Percentiles rank a stretch among this genome's conserved stretches.
Conservation (phyloP, 208 protist genomes). For the Trypanosoma brucei region DNA sequence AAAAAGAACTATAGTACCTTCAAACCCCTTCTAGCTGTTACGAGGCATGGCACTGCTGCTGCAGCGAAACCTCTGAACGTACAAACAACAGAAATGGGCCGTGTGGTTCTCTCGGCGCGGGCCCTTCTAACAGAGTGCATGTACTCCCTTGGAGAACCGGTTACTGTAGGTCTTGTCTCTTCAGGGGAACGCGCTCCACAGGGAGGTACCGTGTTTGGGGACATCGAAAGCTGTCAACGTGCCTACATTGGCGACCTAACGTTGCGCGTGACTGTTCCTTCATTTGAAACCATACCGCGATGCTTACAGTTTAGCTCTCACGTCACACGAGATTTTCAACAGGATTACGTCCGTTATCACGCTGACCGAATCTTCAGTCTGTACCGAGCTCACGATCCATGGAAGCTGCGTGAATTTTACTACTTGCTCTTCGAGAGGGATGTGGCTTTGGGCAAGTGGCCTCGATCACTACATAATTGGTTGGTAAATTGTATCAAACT, state of each 20-base stretch:
- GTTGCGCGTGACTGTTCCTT: slow-evolving; percentile 51
- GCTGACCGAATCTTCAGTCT: slow-evolving; percentile 51
- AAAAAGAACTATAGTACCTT: not conserved
- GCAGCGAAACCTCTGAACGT: not conserved
- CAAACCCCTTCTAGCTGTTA: not conserved
- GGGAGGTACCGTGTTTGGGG: slow-evolving; percentile 4
- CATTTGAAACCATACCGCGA: slow-evolving; percentile 58
- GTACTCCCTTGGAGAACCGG: slow-evolving; percentile 46
- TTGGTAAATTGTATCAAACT: slow-evolving; percentile 46
- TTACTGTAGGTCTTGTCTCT: slow-evolving; percentile 58
- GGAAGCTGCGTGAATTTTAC: slow-evolving; percentile 51
- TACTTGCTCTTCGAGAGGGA: slow-evolving; percentile 78
- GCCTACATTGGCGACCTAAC: slow-evolving; percentile 55
- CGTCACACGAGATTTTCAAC: slow-evolving; percentile 23
- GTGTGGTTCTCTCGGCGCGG: slow-evolving; percentile 57
- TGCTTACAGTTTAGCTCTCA: slow-evolving; percentile 32
- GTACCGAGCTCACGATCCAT: slow-evolving; percentile 39
- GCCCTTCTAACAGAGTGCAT: slow-evolving; percentile 53
- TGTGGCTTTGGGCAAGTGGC: slow-evolving; percentile 61
- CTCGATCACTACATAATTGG: slow-evolving; percentile 54
- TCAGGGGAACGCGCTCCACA: slow-evolving; percentile 1
- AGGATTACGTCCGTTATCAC: slow-evolving; percentile 63
- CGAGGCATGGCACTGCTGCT: not conserved
- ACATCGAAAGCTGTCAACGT: not conserved
- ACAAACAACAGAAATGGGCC: slow-evolving; percentile 45